Evolutionary conservation across 73 alveolate species (phyloP).

Genomic region (Blepharisma japonicum): DNA sequence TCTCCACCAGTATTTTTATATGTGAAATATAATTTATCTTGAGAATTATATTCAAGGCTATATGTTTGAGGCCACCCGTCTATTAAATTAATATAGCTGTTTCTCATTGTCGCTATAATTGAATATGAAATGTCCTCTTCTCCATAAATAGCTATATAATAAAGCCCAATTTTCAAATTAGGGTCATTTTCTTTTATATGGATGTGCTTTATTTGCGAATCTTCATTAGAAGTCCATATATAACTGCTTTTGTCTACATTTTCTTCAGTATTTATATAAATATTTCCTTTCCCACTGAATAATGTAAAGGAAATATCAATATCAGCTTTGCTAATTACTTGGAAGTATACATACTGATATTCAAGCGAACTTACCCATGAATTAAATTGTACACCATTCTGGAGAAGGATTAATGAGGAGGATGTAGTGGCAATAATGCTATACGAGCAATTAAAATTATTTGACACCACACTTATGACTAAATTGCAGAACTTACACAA

Average conservation of each 20-base stretch:
- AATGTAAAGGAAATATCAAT: not conserved
- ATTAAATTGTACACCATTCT: slow-evolving; percentile 17
- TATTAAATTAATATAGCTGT: not conserved
- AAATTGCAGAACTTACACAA: not conserved
- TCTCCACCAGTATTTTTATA: not conserved
- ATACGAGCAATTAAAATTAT: not conserved
- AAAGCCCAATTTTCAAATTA: not conserved
- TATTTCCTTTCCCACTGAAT: not conserved
- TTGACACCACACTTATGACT: not conserved
- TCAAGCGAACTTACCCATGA: not conserved
- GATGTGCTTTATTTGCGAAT: not conserved
- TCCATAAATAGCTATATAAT: slow-evolving; percentile 6
- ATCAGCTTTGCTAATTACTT: not conserved
- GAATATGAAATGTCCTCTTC: not conserved
- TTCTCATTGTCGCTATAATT: not conserved
- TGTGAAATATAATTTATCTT: not conserved
- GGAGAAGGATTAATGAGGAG: not conserved
- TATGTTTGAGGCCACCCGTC: slow-evolving; percentile 26
- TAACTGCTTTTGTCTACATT: not conserved
- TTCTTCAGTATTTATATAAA: not conserved
- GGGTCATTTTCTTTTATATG: not conserved
- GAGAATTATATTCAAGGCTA: not conserved
- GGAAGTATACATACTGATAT: not conserved
- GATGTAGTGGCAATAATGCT: slow-evolving; percentile 11
- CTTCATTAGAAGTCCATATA: not conserved